Evolutionary conservation across 331 rosid genomes (phyloP), one percentile per base, ranked within the genome.

Genomic region (Malus hybrid): DNA sequence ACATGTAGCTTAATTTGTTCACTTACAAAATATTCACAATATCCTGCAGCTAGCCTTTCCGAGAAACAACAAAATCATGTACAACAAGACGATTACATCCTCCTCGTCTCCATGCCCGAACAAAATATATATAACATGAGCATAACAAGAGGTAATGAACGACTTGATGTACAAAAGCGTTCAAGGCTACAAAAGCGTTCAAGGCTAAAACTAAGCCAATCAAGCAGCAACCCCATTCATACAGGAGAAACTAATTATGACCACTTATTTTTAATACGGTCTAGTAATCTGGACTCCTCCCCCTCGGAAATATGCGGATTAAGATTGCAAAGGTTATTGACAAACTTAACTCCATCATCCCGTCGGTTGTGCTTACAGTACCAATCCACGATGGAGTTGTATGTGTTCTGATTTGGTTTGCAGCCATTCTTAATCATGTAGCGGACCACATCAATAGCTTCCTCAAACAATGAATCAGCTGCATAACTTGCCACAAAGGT

Each of bases 341-440:
- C 86, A 66, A 92, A 90, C 75, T 70, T 70, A 22, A 66, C 83
- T 29, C 88, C 97, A 79, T 90, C 97, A 22, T 84, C 88, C 19
- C 73, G 79, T 20, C 77, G 94, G 67, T 68, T 78, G 57, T 80
- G 90, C 84, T 88, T 92, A 77, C 97, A 88, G 69, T 81, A 92
- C 84, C 90, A 84, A 82, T 92, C 97, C 53, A 92, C 80, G 22
- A 92, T 75, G 65, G 91, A 84, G 82, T 92, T 92, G 77, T 90
- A 88, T 6, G 97, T 92, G 78, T 77, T 86, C 61, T 86, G 85
- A 82, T 88, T 89, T 39, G 94, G 97, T 75, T 74, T 87, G 81
- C 94, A 84, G 75, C 96, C 97, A 29, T 87, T 82, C 79, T 86
- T 90, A 87, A 92, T 88, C 97, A 88, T 92, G 89, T 88, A 87